Percentiles rank a stretch among this genome's conserved stretches.
phyloP scores from a whole-genome alignment of 495 filamentous ascomycete species.

The Aspergillus coremiiformis region DNA sequence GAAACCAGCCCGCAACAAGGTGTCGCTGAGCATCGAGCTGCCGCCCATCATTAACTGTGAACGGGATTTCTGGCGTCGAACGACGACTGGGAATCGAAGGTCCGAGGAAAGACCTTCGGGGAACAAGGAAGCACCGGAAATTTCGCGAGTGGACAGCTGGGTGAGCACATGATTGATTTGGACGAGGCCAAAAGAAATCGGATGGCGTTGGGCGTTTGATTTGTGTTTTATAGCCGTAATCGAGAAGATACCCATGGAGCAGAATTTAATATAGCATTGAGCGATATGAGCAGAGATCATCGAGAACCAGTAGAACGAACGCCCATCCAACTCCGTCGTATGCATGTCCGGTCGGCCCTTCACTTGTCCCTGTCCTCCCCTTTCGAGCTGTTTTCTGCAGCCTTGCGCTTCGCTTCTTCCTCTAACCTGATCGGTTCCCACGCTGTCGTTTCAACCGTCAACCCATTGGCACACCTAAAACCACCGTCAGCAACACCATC shows the following conservation, averaged over 20 bases:
- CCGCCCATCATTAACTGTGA: conserved; percentile 45
- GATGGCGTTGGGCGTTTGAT: conserved; percentile 20
- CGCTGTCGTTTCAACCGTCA: conserved; percentile 75
- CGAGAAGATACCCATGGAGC: conserved; percentile 34
- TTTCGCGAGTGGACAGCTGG: conserved; percentile 25
- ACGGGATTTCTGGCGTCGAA: conserved; percentile 36
- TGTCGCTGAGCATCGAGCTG: conserved; percentile 31
- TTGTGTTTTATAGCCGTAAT: conserved; percentile 24
- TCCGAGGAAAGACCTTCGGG: conserved; percentile 25
- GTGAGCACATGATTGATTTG: conserved; percentile 21
- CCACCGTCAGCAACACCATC: background rate
- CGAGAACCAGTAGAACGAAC: conserved; percentile 10
- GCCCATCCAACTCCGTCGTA: conserved; percentile 18
- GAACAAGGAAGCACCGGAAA: conserved; percentile 15
- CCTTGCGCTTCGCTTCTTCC: conserved; percentile 22
- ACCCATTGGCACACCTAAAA: conserved; percentile 62
- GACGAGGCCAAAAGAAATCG: background rate
- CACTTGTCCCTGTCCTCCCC: background rate
- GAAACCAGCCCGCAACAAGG: conserved; percentile 23
- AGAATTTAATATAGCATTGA: conserved; percentile 11
- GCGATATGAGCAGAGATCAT: background rate
- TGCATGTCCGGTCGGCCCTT: conserved; percentile 16
- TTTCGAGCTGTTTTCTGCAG: conserved; percentile 5
- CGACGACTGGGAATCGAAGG: conserved; percentile 19
- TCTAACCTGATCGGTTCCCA: conserved; percentile 52